Percentiles rank a stretch among this genome's conserved stretches.
phyloP scores from a whole-genome alignment of 768 basidiomycete species.

The Hygrocybe punicea region DNA sequence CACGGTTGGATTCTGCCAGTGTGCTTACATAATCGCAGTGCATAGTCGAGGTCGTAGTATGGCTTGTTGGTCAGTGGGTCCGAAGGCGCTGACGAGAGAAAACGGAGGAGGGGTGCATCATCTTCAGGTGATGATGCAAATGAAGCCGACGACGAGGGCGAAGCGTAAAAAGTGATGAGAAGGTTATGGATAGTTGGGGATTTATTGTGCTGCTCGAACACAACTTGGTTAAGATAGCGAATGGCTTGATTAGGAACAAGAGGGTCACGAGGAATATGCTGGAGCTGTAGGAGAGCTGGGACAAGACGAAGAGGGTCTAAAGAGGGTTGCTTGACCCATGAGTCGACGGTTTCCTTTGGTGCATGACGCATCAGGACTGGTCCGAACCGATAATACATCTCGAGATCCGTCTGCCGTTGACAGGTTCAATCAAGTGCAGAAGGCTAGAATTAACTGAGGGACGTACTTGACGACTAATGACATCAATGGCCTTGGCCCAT shows the following conservation, averaged over 20 bases:
- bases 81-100: constrained; percentile 76
- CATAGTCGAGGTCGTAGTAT: constrained; percentile 97
- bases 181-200: constrained; percentile 92
- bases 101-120: constrained; percentile 75
- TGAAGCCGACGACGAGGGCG: constrained; percentile 42
- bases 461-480: constrained; percentile 83
- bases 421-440: constrained; percentile 3
- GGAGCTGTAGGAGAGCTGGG: constrained; percentile 81
- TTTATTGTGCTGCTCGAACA: constrained; percentile 77
- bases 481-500: constrained; percentile 86
- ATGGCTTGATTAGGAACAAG: constrained; percentile 81
- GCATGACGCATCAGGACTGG: constrained; percentile 81
- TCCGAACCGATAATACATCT: constrained; percentile 91
- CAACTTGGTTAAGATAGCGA: constrained; percentile 79
- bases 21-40: constrained; percentile 85
- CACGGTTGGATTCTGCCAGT: constrained; percentile 80
- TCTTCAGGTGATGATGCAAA: constrained; percentile 43
- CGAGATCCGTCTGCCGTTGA: constrained; percentile 62
- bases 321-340: constrained; percentile 80
- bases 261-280: constrained; percentile 69
- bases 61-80: constrained; percentile 82
- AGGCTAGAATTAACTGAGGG: neutral
- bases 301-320: constrained; percentile 83
- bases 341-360: constrained; percentile 87
- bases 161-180: constrained; percentile 81